These are phyloP conservation scores for Aspergillus amoenus DNA, from an alignment of 2,329 filamentous ascomycete species.

Conservation along the genomic window DNA sequence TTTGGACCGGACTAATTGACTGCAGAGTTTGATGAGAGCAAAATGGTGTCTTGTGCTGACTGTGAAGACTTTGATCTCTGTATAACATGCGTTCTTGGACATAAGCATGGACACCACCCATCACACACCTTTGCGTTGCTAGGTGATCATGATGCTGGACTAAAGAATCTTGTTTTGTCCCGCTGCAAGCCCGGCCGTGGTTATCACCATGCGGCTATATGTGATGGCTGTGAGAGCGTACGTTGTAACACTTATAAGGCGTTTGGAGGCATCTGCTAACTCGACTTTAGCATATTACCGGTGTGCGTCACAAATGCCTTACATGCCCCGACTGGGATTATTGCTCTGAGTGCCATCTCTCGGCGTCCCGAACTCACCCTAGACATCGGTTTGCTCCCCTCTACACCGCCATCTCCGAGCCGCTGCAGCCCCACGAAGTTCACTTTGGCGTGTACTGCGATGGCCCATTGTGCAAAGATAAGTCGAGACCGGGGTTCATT, in stretches of 20 bases:
- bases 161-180: constrained; percentile 62
- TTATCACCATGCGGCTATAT: constrained; percentile 80
- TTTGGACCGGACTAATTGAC: constrained; percentile 23
- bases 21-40: constrained; percentile 67
- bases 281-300: constrained; percentile 66
- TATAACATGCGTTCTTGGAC: constrained; percentile 71
- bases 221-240: constrained; percentile 85
- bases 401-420: constrained; percentile 65
- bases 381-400: constrained; percentile 86
- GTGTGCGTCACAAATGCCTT: constrained; percentile 93
- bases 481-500: constrained; percentile 58
- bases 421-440: constrained; percentile 49
- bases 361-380: constrained; percentile 69
- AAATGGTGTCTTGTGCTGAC: constrained; percentile 79
- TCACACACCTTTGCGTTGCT: constrained; percentile 72
- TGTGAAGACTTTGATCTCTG: constrained; percentile 95
- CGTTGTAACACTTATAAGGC: constrained; percentile 1
- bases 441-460: constrained; percentile 93
- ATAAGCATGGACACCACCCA: constrained; percentile 87
- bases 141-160: constrained; percentile 51
- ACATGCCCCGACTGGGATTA: constrained; percentile 98
- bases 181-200: constrained; percentile 79
- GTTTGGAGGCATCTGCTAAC: constrained; percentile 18
- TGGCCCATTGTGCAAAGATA: constrained; percentile 75
- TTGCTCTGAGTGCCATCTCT: constrained; percentile 72